phyloP scores from a whole-genome alignment of 2,329 filamentous ascomycete species.

The Colletotrichum tropicale region DNA sequence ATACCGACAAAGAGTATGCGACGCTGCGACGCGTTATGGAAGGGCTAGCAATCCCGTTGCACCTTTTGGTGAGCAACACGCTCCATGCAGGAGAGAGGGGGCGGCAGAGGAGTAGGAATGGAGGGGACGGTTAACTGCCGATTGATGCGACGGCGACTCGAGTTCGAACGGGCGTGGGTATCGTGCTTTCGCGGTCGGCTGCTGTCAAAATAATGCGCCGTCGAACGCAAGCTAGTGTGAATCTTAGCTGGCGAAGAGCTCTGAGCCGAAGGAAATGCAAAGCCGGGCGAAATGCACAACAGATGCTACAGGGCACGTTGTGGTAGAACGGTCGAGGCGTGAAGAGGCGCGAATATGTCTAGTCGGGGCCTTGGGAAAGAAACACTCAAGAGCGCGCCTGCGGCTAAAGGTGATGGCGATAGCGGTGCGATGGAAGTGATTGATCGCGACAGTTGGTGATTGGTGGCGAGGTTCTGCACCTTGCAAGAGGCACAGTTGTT shows the following conservation, averaged over 20 bases:
- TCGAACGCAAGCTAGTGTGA: background rate
- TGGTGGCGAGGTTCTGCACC: background rate
- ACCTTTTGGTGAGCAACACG: background rate
- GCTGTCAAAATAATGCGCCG: background rate
- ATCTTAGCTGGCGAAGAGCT: background rate
- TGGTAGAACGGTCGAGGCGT: background rate
- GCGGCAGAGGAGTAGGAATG: background rate
- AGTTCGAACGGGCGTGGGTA: background rate
- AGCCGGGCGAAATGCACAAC: background rate
- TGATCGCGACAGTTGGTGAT: background rate
- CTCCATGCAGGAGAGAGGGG: background rate
- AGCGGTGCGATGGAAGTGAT: background rate
- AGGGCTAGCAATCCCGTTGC: background rate
- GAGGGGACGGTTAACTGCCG: background rate
- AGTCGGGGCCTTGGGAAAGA: background rate
- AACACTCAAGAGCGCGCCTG: background rate
- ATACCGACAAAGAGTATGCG: background rate
- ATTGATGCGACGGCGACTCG: background rate
- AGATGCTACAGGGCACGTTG: background rate
- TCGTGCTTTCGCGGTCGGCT: background rate
- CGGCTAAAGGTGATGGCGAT: background rate
- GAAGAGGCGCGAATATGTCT: background rate
- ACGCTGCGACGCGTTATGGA: background rate
- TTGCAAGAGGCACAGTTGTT: background rate
- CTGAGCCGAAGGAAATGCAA: background rate